Percentiles rank a stretch among this genome's conserved stretches.
These are phyloP conservation scores for Melanogaster broomeanus DNA, from an alignment of 768 basidiomycete species.

Conservation along the genomic window DNA sequence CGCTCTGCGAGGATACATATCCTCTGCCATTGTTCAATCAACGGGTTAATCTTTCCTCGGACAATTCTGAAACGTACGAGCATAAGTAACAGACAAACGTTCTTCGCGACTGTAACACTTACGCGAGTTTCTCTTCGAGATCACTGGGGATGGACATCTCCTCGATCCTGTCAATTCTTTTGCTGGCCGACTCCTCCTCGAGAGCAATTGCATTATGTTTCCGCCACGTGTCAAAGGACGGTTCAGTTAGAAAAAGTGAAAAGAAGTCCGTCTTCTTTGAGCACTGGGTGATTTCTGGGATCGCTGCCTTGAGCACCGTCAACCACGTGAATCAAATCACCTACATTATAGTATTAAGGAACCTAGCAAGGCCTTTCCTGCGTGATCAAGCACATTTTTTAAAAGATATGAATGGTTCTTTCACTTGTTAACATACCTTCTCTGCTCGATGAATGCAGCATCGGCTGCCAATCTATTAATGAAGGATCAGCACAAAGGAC, in stretches of 20 bases:
- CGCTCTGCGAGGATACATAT: constrained; percentile 87
- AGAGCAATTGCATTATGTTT: constrained; percentile 74
- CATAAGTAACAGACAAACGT: constrained; percentile 1
- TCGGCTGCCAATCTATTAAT: constrained; percentile 58
- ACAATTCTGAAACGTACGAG: constrained; percentile 53
- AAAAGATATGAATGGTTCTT: neutral
- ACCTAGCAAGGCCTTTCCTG: constrained; percentile 80
- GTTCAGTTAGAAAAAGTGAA: constrained; percentile 79
- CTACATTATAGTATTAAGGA: constrained; percentile 77
- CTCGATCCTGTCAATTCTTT: constrained; percentile 76
- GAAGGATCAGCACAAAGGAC: constrained; percentile 6
- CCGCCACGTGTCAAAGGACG: constrained; percentile 86
- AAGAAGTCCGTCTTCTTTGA: constrained; percentile 85
- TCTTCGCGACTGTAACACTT: constrained; percentile 22
- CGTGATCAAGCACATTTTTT: neutral
- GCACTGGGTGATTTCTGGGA: constrained; percentile 85
- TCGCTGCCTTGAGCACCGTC: neutral
- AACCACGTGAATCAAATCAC: constrained; percentile 24
- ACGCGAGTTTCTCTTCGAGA: constrained; percentile 87
- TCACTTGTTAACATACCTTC: constrained; percentile 52
- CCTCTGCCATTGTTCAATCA: constrained; percentile 92
- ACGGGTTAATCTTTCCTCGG: constrained; percentile 68
- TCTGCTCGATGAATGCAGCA: constrained; percentile 87
- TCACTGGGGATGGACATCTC: constrained; percentile 94
- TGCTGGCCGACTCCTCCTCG: constrained; percentile 86